These are phyloP conservation scores for Schoenoplectus tabernaemontani DNA, from an alignment of 202 grass and related monocot species.

Conservation along the genomic window DNA sequence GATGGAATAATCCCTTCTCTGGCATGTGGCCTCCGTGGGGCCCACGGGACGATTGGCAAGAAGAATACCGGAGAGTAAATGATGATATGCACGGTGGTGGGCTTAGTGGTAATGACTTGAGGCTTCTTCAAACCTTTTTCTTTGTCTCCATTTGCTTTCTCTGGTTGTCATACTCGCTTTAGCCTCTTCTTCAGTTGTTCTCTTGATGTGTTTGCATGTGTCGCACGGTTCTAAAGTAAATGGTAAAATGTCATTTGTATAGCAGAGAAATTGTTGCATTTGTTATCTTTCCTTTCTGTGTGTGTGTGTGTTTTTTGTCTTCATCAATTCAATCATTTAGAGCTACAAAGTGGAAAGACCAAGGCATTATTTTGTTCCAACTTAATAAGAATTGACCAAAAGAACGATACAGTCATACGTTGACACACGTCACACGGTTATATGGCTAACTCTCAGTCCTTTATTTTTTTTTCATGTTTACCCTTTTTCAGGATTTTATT, in stretches of 20 bases:
- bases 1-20: constrained; percentile 48
- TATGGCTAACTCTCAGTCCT: background rate
- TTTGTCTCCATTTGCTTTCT: constrained; percentile 47
- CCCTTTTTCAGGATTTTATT: constrained; percentile 68
- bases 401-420: background rate
- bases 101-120: constrained; percentile 63
- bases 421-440: background rate
- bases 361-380: background rate
- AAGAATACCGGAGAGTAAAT: constrained; percentile 27
- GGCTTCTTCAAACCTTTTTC: constrained; percentile 48
- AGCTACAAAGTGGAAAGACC: background rate
- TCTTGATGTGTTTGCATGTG: background rate
- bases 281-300: background rate
- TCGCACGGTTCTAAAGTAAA: background rate
- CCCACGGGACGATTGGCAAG: constrained; percentile 36
- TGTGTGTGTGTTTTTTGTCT: background rate
- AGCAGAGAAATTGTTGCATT: background rate
- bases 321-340: background rate
- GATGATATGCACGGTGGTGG: constrained; percentile 29
- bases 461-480: background rate
- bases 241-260: background rate
- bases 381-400: background rate
- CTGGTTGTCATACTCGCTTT: constrained; percentile 38
- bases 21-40: constrained; percentile 42
- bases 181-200: constrained; percentile 12